Base-by-base conservation (phyloP, 1,284 basidiomycete genomes). In the Abortiporus biennis region DNA sequence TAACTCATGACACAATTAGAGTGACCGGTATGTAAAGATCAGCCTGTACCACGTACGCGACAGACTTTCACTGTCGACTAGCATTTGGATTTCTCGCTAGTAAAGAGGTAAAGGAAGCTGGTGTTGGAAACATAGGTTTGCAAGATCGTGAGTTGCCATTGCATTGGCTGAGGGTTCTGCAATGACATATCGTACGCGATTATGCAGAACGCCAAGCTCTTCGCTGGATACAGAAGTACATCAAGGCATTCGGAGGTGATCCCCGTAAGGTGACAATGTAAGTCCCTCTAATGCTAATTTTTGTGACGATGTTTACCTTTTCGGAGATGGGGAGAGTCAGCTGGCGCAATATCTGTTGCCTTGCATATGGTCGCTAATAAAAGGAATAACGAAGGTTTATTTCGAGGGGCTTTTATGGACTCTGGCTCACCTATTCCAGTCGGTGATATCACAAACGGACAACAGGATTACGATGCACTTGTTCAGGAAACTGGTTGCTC, bases 171-270 rank as follows among this genome's bases (percentile, higher is more conserved):
- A 16, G n/a, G 25, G 11, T 6, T 25, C 8, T 38, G 4, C 5
- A 9, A 8, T 29, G 20, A 22, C 8, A 9, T 23, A 32, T 19
- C 17, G 37, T 43, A 43, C 30, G 23, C 30, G 6, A 6, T 8
- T 27, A 12, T 12, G 2, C 6, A 53, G 57, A 59, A 31, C 47
- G 57, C 6, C 24, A 54, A 4, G 66, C 63, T 0, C 52, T 73
- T 17, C 47, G 62, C 29, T 72, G 70, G 69, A 54, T 71, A 0
- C 63, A 67, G 30, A 47, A 61, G 36, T 63, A 71, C 48, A 68
- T 73, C 44, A 30, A 41, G 6, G 48, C 51, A 0, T 72, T 72
- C 45, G 69, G 69, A 4, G 71, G 71, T 5, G 64, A 71, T 45
- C 53, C 56, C 49, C 27, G 30, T 16, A 56, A 56, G 46, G 56